phyloP scores from a whole-genome alignment of 495 filamentous ascomycete genomes.

The Trichodelitschia bisporula region DNA sequence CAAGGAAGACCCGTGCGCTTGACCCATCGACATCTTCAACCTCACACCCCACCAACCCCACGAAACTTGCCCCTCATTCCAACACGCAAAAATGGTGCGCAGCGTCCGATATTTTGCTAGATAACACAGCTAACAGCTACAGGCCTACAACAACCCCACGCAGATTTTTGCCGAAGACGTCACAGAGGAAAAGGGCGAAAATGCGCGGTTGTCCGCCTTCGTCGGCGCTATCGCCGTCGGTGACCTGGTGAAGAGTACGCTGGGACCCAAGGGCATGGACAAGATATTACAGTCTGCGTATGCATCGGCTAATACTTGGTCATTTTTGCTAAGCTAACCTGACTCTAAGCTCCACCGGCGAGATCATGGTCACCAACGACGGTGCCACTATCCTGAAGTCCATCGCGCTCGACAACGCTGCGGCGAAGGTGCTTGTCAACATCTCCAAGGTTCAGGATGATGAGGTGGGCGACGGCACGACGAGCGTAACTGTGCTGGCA shows the following conservation, averaged over 20 bases:
- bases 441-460: constrained; percentile 99
- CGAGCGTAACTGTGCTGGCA: constrained; percentile 73
- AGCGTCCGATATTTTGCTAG: no score
- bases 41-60: neutral
- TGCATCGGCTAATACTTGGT: constrained; percentile 9
- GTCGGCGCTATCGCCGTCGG: constrained; percentile 95
- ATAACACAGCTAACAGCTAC: neutral
- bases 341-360: constrained; percentile 53
- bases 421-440: constrained; percentile 91
- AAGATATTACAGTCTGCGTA: constrained; percentile 98
- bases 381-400: constrained; percentile 95
- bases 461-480: constrained; percentile 92
- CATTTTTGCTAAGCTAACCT: constrained; percentile 3
- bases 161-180: constrained; percentile 98
- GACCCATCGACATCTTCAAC: neutral
- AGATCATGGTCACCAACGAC: constrained; percentile 97
- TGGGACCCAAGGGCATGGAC: constrained; percentile 98
- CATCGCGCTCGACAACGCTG: constrained; percentile 96
- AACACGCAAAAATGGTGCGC: constrained; percentile 8
- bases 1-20: neutral
- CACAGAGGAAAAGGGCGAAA: constrained; percentile 95
- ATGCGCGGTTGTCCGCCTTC: constrained; percentile 90
- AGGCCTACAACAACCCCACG: constrained; percentile 55
- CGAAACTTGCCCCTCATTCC: constrained; percentile 3
- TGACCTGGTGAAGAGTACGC: constrained; percentile 86